Evolutionary conservation across 768 basidiomycete species (phyloP), one percentile per base, ranked within the genome.

Genomic region (Boletus edulis): DNA sequence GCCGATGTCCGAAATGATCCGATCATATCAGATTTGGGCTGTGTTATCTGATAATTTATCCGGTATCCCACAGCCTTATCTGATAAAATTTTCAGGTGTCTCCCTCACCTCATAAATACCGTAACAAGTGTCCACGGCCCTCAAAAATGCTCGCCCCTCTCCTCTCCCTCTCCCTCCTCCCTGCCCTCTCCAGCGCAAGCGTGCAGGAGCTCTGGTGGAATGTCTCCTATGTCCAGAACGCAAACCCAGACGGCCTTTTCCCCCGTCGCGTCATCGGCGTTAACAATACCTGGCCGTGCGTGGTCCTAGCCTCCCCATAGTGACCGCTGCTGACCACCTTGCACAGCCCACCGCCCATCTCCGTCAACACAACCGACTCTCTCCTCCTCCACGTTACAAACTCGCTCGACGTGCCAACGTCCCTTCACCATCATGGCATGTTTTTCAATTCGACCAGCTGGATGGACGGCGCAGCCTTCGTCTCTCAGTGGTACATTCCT

Each of bases 231-330:
- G 85, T 91, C 51, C 71, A 85, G 24, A 72, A 84, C 56, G 88
- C 82, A 45, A 91, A 86, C 71, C 96, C 96, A 3, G 94, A 96
- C 65, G 91, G 89, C 8, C 81, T 94, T 47, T 81, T 74, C 49
- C 75, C 83, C 13, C 85, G 95, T 46, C 77, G 85, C 10, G 93
- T 84, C 47, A 83, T 97, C 47, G 94, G 94, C 50, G 84, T 97
- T 49, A 98, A 98, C 66, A 83, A 85, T n/a, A 88, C 90, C 6
- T 98, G 95, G 96, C 95, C 95, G 87, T 94, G 70, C 69, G 92
- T 77, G 18, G 47, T 49, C 17, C 43, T 17, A 29, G 29, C 9
- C n/a, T 11, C 35, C n/a, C 38, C 14, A n/a, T 18, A 8, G 12
- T 18, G 17, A 17, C 17, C 3, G 29, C 9, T 39, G 4, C 34